These are phyloP conservation scores for Lactarius evosmus DNA, from an alignment of 768 basidiomycete species.

Conservation along the genomic window DNA sequence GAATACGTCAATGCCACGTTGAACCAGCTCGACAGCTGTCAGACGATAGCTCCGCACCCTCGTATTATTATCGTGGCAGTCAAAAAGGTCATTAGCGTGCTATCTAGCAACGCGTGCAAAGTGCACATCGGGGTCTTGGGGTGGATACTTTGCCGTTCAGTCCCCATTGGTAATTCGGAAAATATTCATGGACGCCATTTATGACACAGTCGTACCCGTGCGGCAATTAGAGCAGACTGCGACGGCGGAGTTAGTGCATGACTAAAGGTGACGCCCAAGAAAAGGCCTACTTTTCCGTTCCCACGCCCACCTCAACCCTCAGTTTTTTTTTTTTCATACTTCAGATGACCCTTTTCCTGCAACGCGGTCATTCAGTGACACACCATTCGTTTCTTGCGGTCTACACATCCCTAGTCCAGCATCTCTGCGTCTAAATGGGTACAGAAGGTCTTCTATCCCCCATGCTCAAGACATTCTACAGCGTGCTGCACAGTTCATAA, in stretches of 20 bases:
- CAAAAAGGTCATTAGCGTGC: no score
- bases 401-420: background rate
- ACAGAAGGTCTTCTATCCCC: background rate
- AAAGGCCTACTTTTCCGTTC: background rate
- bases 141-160: background rate
- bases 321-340: background rate
- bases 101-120: no score
- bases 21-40: background rate
- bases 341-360: background rate
- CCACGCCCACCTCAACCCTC: background rate
- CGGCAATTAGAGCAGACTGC: background rate
- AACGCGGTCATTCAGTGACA: background rate
- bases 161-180: background rate
- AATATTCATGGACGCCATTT: background rate
- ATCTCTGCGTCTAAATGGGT: background rate
- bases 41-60: background rate
- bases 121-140: background rate
- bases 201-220: background rate
- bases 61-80: no score
- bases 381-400: background rate
- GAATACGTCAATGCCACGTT: background rate
- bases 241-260: constrained; percentile 4
- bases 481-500: background rate
- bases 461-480: background rate
- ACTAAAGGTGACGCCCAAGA: background rate